phyloP scores from a whole-genome alignment of 2,329 filamentous ascomycete genomes.

The Xylariaceae sp. region DNA sequence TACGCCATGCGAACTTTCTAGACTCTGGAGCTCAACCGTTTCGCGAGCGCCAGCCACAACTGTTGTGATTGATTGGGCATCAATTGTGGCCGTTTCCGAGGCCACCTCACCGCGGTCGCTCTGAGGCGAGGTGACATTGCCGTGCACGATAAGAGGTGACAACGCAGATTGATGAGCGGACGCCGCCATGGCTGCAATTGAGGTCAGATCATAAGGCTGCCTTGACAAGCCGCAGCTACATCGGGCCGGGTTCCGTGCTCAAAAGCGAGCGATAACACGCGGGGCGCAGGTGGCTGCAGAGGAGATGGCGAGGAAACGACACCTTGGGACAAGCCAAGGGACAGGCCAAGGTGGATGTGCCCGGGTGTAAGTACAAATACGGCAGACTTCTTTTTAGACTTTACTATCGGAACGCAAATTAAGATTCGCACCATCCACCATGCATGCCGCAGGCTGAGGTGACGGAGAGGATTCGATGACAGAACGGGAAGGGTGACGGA shows the following conservation, averaged over 20 bases:
- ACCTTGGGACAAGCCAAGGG: conserved; percentile 2
- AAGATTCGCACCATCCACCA: conserved; percentile 2
- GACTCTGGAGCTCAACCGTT: conserved; percentile 12
- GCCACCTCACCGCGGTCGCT: conserved; percentile 23
- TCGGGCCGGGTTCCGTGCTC: conserved; percentile 20
- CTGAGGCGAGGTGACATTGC: conserved; percentile 25
- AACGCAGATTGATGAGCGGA: conserved; percentile 18
- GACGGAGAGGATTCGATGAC: conserved; percentile 2
- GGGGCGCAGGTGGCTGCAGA: conserved; percentile 10
- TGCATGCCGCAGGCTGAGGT: conserved; percentile 1
- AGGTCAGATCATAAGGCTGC: conserved; percentile 34
- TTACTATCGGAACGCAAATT: background rate
- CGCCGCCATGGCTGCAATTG: conserved; percentile 23
- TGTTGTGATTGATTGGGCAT: conserved; percentile 30
- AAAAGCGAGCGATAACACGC: conserved; percentile 5
- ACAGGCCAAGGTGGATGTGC: conserved; percentile 2
- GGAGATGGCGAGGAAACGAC: conserved; percentile 2
- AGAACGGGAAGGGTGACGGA: background rate
- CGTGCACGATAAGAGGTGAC: conserved; percentile 23
- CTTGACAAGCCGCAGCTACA: conserved; percentile 31
- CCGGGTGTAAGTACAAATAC: conserved; percentile 4
- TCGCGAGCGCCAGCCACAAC: conserved; percentile 8
- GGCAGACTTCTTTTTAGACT: background rate
- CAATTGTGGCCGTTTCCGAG: conserved; percentile 27
- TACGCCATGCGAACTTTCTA: conserved; percentile 4